Conservation (phyloP, 75 land plant species). For the Adiantum capillusveneris region DNA sequence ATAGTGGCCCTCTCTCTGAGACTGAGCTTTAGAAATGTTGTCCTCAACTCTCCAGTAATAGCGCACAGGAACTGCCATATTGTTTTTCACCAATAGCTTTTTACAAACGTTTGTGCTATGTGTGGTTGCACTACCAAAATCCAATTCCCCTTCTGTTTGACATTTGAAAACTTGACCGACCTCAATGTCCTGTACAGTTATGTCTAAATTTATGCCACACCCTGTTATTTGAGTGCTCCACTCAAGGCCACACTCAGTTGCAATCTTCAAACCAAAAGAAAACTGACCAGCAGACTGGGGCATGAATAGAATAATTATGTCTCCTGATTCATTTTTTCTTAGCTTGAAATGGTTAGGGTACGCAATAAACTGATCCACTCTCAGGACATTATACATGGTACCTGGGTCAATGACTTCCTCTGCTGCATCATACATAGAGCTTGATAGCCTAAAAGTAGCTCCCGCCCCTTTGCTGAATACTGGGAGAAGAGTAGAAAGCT, state of each 20-base stretch:
- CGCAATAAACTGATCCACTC: background rate
- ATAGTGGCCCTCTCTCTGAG: background rate
- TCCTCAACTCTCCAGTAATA: background rate
- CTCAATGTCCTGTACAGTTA: background rate
- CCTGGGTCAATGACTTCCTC: background rate
- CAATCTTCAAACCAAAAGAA: background rate
- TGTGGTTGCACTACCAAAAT: background rate
- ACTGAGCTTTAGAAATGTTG: no score
- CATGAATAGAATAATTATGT: background rate
- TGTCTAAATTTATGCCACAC: background rate
- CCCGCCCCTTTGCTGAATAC: constrained; percentile 1
- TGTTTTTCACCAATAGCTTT: background rate
- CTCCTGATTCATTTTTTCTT: background rate
- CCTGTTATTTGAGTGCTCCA: background rate
- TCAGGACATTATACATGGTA: background rate
- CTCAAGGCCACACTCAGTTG: background rate
- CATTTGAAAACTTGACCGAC: background rate
- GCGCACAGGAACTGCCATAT: background rate
- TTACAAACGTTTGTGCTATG: background rate
- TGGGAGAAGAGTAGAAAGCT: background rate
- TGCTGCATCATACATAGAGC: background rate
- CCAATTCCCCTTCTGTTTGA: background rate
- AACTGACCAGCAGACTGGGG: constrained; percentile 1
- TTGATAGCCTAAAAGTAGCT: background rate
- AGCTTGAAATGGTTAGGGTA: constrained; percentile 2